Percentiles rank a stretch among this genome's conserved stretches.
These are phyloP conservation scores for Cladorrhinum sp. DNA, from an alignment of 2,329 filamentous ascomycete species.

Conservation along the genomic window DNA sequence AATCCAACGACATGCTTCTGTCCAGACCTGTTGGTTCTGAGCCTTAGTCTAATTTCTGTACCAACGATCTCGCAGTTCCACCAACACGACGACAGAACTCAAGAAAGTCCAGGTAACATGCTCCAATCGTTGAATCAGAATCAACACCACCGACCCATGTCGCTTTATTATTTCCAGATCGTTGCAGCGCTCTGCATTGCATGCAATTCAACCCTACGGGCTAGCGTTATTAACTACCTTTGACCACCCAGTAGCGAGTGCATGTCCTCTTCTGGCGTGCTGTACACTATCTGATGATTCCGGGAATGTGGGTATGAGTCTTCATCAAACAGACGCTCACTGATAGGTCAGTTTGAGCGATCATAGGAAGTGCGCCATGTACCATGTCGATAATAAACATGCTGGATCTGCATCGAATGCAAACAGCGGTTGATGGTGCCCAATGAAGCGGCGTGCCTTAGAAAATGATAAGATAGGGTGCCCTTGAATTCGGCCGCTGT, in stretches of 20 bases:
- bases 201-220: neutral
- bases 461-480: too few relatives aligned
- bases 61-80: neutral
- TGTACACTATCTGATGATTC: neutral
- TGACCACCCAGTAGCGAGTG: too few relatives aligned
- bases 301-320: neutral
- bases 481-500: too few relatives aligned
- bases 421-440: too few relatives aligned
- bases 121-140: too few relatives aligned
- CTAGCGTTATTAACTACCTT: neutral
- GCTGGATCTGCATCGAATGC: neutral
- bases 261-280: too few relatives aligned
- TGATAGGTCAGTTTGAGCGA: neutral
- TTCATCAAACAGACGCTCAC: neutral
- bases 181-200: neutral
- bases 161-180: too few relatives aligned
- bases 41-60: neutral
- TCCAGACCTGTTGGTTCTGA: neutral
- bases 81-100: too few relatives aligned
- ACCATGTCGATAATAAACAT: neutral
- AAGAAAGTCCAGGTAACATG: too few relatives aligned
- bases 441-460: too few relatives aligned
- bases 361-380: neutral
- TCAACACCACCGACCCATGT: too few relatives aligned
- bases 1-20: neutral